These are phyloP conservation scores for Tremellales sp. DNA, from an alignment of 1,284 basidiomycete species.

Conservation along the genomic window DNA sequence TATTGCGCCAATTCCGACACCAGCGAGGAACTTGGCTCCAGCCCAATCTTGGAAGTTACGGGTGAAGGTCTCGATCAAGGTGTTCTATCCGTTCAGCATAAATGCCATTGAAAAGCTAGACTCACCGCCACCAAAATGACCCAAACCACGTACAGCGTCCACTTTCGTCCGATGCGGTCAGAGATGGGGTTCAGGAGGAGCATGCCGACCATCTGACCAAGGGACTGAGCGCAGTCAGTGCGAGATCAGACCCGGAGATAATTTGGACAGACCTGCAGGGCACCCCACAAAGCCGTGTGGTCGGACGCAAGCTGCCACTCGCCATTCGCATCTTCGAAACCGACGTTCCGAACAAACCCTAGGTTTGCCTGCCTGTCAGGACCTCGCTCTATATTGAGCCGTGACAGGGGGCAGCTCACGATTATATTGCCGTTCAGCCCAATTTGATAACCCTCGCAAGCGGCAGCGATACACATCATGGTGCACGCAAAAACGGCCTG, in stretches of 20 bases:
- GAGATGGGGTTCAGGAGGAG: conserved; percentile 9
- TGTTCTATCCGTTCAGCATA: too few relatives aligned
- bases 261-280: too few relatives aligned
- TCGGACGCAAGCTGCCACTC: conserved; percentile 2
- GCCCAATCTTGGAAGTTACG: conserved; percentile 16
- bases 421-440: conserved; percentile 4
- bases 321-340: conserved; percentile 6
- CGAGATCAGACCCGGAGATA: too few relatives aligned
- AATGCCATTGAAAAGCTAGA: not conserved
- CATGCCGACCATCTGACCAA: conserved; percentile 22
- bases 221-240: too few relatives aligned
- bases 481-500: conserved; percentile 11
- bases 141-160: conserved; percentile 12
- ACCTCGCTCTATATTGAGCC: not conserved
- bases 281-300: conserved; percentile 9
- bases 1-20: conserved; percentile 19
- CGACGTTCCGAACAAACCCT: conserved; percentile 12
- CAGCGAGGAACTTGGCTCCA: conserved; percentile 19
- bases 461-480: conserved; percentile 13
- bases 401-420: not conserved
- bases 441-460: conserved; percentile 17
- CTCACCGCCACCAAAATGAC: conserved; percentile 10
- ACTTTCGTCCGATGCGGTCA: conserved; percentile 15
- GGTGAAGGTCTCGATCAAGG: conserved; percentile 10
- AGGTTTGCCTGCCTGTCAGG: conserved; percentile 20